Base-by-base conservation (phyloP, 2,329 filamentous ascomycete genomes). In the Zalaria obscura region DNA sequence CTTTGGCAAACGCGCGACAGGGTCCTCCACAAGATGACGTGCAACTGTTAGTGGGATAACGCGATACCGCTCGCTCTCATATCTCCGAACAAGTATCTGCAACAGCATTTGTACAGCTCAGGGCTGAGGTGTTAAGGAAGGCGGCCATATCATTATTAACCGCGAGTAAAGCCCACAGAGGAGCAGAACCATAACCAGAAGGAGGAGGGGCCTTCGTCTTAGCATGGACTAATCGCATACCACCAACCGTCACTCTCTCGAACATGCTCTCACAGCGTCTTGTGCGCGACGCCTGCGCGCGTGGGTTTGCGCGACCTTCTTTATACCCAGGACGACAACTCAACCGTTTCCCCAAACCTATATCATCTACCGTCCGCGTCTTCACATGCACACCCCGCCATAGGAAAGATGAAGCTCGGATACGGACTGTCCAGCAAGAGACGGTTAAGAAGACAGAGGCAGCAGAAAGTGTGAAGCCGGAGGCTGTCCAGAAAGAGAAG, bases 361-460 rank as follows among this genome's bases (percentile, higher is more conserved):
- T 18, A 18, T 18, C 18, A 18, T 18, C 18, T 18, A 18, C 18
- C 18, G 28, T 39, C 25, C 60, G 65, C 39, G 59, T 68, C 45
- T 69, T 69, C 50, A 59, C 64, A 18, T 18, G 61, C 61, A 62
- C 58, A 39, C 62, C 61, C 25, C 58, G 58, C 4, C 63, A 66
- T 54, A 54, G 59, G 55, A 56, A 69, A 61, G 57, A 61, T 60
- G 59, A 63, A 45, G 38, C 52, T 5, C 42, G 51, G 36, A 48
- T 52, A 46, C 49, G 47, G 36, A 50, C 49, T 27, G 43, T 51
- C 9, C 49, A 52, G 31, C 44, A 48, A 5, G 47, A 51, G 41
- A 47, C 47, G 36, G 35, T 37, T 25, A 48, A 47, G 34, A 53
- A 54, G 36, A 46, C 45, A 8, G 52, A 57, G 38, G 41, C 49